A percentile compares a stretch with the other conserved stretches of the same genome.
Conservation (phyloP, 2,329 filamentous ascomycete genomes). For the Sclerotinia spermophila region DNA sequence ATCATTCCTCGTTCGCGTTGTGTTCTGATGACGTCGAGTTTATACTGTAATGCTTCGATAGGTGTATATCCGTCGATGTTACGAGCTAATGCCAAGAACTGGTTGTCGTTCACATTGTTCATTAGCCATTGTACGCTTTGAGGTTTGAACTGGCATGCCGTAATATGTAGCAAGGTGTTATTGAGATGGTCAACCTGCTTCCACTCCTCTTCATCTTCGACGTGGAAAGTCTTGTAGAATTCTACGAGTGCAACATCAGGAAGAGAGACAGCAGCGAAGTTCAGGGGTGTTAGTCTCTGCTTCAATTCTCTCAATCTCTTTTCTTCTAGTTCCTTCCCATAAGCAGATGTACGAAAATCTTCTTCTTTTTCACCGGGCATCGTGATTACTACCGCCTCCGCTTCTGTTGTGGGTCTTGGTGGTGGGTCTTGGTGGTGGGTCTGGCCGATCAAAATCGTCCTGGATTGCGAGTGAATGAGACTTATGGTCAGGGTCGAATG, state of each 20-base stretch:
- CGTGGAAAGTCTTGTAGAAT: constrained; percentile 11
- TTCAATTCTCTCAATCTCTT: constrained; percentile 2
- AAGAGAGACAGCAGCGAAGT: constrained; percentile 20
- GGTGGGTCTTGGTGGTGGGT: background rate
- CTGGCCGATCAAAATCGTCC: constrained; percentile 30
- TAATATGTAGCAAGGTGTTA: constrained; percentile 27
- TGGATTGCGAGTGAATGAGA: constrained; percentile 24
- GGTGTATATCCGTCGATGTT: constrained; percentile 39
- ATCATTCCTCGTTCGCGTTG: constrained; percentile 29
- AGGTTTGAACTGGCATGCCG: constrained; percentile 21
- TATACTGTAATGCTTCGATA: constrained; percentile 35
- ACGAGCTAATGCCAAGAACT: constrained; percentile 26
- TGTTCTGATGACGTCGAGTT: constrained; percentile 22
- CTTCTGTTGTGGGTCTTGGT: background rate
- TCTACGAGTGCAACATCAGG: constrained; percentile 25
- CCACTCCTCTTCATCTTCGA: constrained; percentile 14
- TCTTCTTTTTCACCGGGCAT: constrained; percentile 19
- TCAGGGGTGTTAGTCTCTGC: background rate
- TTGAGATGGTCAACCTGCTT: constrained; percentile 17
- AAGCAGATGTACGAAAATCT: constrained; percentile 8
- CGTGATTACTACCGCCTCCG: constrained; percentile 15
- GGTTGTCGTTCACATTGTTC: constrained; percentile 24
- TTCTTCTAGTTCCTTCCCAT: constrained; percentile 21
- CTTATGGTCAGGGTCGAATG: constrained; percentile 30
- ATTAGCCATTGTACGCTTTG: constrained; percentile 33